A percentile compares a stretch with the other conserved stretches of the same genome.
These are phyloP conservation scores for Aspergillus incahuasiensis DNA, from an alignment of 495 filamentous ascomycete genomes.

Conservation along the genomic window DNA sequence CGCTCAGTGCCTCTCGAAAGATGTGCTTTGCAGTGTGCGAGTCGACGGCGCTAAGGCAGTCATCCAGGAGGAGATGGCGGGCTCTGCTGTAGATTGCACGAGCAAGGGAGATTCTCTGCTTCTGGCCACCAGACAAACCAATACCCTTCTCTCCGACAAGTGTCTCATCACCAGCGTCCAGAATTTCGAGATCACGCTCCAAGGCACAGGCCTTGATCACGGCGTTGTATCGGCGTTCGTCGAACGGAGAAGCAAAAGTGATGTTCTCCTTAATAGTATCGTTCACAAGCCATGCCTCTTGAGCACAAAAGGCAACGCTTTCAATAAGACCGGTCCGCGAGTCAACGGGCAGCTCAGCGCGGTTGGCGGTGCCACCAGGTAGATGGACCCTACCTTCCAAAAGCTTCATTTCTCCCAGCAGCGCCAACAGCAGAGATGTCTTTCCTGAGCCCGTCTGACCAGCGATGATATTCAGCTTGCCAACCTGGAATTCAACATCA, in stretches of 20 bases:
- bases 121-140: constrained; percentile 93
- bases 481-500: constrained; percentile 69
- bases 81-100: constrained; percentile 91
- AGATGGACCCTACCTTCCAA: constrained; percentile 76
- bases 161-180: constrained; percentile 90
- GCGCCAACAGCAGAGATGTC: constrained; percentile 90
- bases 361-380: constrained; percentile 69
- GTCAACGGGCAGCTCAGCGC: constrained; percentile 77
- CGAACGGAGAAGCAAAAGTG: constrained; percentile 76
- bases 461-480: constrained; percentile 82
- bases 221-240: constrained; percentile 78
- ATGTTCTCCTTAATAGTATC: constrained; percentile 97
- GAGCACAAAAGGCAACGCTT: constrained; percentile 92
- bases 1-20: constrained; percentile 85
- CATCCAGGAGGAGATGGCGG: constrained; percentile 84
- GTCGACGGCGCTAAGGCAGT: constrained; percentile 97
- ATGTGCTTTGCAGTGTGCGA: constrained; percentile 99
- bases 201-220: constrained; percentile 92
- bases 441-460: constrained; percentile 94
- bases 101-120: constrained; percentile 94
- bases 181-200: constrained; percentile 84
- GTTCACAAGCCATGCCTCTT: constrained; percentile 97
- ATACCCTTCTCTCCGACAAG: constrained; percentile 97
- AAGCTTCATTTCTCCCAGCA: constrained; percentile 94
- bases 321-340: constrained; percentile 84